Evolutionary conservation across 2,329 filamentous ascomycete genomes (phyloP).

Genomic region (Cytospora schulzeri): DNA sequence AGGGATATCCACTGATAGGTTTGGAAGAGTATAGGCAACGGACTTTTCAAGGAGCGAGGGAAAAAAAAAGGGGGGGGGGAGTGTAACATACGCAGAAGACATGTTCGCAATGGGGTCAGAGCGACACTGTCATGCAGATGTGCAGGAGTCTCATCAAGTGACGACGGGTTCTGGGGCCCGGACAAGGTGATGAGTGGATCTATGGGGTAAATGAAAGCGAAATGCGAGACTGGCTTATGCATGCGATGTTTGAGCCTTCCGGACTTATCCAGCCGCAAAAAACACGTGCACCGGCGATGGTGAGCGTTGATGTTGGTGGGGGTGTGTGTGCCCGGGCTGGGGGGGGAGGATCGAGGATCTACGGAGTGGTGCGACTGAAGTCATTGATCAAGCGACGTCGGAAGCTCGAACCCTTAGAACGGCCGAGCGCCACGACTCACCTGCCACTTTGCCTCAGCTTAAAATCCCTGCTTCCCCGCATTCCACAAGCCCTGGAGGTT

Average conservation of each 20-base stretch:
- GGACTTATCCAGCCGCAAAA: constrained; percentile 7
- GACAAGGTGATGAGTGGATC: constrained; percentile 26
- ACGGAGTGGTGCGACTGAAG: constrained; percentile 14
- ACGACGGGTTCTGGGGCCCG: constrained; percentile 16
- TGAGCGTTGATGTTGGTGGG: constrained; percentile 11
- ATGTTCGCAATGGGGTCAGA: constrained; percentile 16
- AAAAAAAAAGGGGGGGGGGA: neutral
- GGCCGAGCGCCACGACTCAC: constrained; percentile 6
- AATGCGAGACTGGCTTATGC: constrained; percentile 14
- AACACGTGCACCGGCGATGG: constrained; percentile 3
- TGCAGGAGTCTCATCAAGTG: constrained; percentile 21
- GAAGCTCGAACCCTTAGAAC: neutral
- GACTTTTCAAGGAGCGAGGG: too few relatives aligned
- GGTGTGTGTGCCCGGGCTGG: constrained; percentile 9
- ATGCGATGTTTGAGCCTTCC: neutral
- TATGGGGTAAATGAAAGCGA: constrained; percentile 19
- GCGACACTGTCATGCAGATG: constrained; percentile 13
- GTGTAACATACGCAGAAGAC: constrained; percentile 26
- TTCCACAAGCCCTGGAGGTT: constrained; percentile 13
- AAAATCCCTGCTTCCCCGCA: constrained; percentile 15
- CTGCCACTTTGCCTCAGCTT: neutral
- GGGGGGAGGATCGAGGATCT: too few relatives aligned
- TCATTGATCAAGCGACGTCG: constrained; percentile 18
- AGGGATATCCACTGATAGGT: neutral
- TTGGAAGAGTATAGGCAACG: neutral